Percentiles rank a stretch among this genome's conserved stretches.
These are phyloP conservation scores for Ulota crispa DNA, from an alignment of 225 moss, liverwort and hornwort genomes.

Conservation along the genomic window DNA sequence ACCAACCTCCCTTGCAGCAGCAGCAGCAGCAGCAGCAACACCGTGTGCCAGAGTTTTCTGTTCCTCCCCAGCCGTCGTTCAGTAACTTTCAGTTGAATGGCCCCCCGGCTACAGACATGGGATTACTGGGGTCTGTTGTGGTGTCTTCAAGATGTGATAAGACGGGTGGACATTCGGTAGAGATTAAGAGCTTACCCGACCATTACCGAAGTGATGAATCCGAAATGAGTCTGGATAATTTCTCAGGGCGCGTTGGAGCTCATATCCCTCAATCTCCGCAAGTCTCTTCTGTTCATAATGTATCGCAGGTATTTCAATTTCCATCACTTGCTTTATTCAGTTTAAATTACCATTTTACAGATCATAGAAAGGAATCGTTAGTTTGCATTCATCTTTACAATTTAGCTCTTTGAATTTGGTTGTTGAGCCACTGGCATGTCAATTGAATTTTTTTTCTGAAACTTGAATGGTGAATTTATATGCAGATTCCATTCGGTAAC, in stretches of 20 bases:
- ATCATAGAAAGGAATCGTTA: neutral
- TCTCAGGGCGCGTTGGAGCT: slow-evolving; percentile 32
- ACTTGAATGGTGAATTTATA: neutral
- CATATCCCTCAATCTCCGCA: slow-evolving; percentile 19
- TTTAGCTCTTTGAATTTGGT: neutral
- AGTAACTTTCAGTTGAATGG: slow-evolving; percentile 34
- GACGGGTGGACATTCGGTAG: slow-evolving; percentile 45
- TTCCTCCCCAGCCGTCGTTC: slow-evolving; percentile 24
- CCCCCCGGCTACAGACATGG: slow-evolving; percentile 30
- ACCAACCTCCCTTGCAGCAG: slow-evolving; percentile 18
- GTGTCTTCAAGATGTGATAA: slow-evolving; percentile 48
- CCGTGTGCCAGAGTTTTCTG: slow-evolving; percentile 28
- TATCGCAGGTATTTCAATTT: slow-evolving; percentile 30
- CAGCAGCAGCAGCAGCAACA: slow-evolving; percentile 23
- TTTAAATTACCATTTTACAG: neutral
- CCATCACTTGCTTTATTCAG: neutral
- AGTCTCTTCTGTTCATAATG: neutral
- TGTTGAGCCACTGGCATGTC: neutral
- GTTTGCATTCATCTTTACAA: neutral
- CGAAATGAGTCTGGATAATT: slow-evolving; percentile 51
- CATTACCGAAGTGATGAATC: slow-evolving; percentile 41
- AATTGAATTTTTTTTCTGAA: neutral
- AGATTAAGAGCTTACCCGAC: slow-evolving; percentile 29
- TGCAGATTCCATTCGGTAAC: slow-evolving; percentile 37
- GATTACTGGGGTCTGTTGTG: slow-evolving; percentile 27